Conservation (phyloP, 306 rosid species). For the Malus sylvestris region DNA sequence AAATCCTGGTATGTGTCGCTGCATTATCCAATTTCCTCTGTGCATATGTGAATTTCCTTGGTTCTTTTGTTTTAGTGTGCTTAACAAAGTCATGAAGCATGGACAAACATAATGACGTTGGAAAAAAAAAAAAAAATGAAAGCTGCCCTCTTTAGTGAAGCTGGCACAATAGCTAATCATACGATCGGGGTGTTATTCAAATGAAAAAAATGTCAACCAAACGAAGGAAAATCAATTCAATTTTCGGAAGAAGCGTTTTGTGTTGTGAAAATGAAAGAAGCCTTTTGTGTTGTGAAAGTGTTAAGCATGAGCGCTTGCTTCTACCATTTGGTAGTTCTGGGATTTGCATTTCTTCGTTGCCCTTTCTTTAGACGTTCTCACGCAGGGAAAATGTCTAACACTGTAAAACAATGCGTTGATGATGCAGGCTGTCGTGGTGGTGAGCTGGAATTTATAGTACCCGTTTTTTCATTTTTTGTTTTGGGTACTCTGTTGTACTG, state of each 20-base stretch:
- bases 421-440: constrained; percentile 72
- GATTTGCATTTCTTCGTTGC: not conserved
- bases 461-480: constrained; percentile 62
- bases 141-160: not conserved
- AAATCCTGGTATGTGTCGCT: constrained; percentile 64
- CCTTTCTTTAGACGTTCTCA: not conserved
- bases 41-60: not conserved
- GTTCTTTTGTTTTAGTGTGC: not conserved
- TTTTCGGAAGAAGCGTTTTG: not conserved
- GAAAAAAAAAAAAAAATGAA: not conserved
- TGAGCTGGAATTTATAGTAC: constrained; percentile 37
- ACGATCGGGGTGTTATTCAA: not conserved
- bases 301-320: not conserved
- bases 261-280: not conserved
- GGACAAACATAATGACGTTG: not conserved
- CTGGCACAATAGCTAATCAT: not conserved
- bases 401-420: constrained; percentile 17
- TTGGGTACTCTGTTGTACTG: not conserved
- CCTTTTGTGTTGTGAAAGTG: not conserved
- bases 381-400: constrained; percentile 11
- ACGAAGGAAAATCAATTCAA: not conserved
- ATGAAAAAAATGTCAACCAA: not conserved
- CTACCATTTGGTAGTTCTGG: too few species aligned
- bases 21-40: not conserved
- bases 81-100: not conserved